Evolutionary conservation across 2,329 filamentous ascomycete species (phyloP), one percentile per base, ranked within the genome.

Genomic region (Cordyceps pruinosa): DNA sequence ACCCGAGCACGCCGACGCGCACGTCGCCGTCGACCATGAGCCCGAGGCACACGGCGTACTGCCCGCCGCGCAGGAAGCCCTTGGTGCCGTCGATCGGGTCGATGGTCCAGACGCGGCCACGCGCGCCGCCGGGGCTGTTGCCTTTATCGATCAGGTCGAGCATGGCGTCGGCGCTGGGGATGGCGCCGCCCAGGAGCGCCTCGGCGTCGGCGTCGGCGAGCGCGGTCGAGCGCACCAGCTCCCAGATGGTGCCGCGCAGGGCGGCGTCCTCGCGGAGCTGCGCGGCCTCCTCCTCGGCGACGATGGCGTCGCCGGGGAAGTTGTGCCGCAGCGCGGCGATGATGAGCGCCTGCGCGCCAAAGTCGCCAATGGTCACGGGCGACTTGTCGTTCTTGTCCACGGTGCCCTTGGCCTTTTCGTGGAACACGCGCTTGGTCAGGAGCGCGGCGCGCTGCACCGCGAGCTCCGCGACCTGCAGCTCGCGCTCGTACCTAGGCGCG

Each of bases 41-140:
- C 35, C 84, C 94, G 5, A 99, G 82, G 70, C 93, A 97, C 55
- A 99, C 91, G 56, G 94, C 95, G 70, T 99, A 99, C 76, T 99
- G 94, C 39, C 92, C 95, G 54, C 94, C 94, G 61, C 95, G 84
- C 60, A 99, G 78, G 77, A 99, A 99, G 30, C 94, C 95, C 76
- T 97, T 96, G 55, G 94, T 99, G 63, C 94, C 94, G 72, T 99
- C 94, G 61, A 99, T 97, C 59, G 94, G 94, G 73, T 99, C 94
- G 58, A 99, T 85, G 41, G 93, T 89, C 94, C 94, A 99, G 72
- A 97, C 90, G 63, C 94, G 81, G 61, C 90, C 91, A 62, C 77
- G 80, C 60, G 75, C 72, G 28, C 90, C 90, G 59, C 90, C 90
- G 58, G 81, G 74, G 72, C 86, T 89, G 69, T 82, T 82, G 42